Base-by-base conservation (phyloP, 805 yeast genomes). In the Pichia membranifaciens region DNA sequence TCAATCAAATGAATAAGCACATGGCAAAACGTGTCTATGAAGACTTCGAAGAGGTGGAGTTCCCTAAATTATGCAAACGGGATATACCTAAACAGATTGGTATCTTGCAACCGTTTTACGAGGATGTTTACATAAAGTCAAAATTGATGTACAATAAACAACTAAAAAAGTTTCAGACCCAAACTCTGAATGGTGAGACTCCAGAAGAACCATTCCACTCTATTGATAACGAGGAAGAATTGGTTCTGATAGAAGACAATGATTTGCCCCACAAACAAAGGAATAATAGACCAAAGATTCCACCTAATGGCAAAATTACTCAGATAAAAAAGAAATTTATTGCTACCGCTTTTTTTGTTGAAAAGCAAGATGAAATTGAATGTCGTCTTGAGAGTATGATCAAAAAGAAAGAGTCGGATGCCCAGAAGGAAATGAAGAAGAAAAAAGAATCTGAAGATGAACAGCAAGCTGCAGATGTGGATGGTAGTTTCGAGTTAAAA, bases 221-320 rank as follows among this genome's bases (percentile, higher is more conserved):
- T 29, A 50, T 61, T 25, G 53, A 55, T 13, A 53, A 59, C 38
- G 65, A 64, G 4, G 64, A 74, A 61, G 68, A 74, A n/a, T 72
- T 80, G n/a, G 65, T 68, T 3, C 62, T 85, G 12, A 66, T 84
- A 43, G 96, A 89, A 59, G 96, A 90, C 58, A 96, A 87, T 16
- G 90, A 85, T 47, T 71, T 87, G 55, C 89, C 96, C 0, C 79
- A 82, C 48, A 88, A 87, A 58, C 86, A 81, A 55, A 74, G 90
- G 48, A 81, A 82, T 51, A 74, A 75, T 25, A 73, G 90, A 54
- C 84, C 96, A 1, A 82, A 89, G 58, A 69, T 93, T 43, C 96
- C 97, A 12, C 96, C 96, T 6, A 85, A 87, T 28, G 96, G 96
- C 33, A 88, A 84, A 64, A 85, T 90, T 33, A 66, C 84, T 4